Conservation (phyloP, 2,329 filamentous ascomycete genomes). For the Aspergillus sp. region DNA sequence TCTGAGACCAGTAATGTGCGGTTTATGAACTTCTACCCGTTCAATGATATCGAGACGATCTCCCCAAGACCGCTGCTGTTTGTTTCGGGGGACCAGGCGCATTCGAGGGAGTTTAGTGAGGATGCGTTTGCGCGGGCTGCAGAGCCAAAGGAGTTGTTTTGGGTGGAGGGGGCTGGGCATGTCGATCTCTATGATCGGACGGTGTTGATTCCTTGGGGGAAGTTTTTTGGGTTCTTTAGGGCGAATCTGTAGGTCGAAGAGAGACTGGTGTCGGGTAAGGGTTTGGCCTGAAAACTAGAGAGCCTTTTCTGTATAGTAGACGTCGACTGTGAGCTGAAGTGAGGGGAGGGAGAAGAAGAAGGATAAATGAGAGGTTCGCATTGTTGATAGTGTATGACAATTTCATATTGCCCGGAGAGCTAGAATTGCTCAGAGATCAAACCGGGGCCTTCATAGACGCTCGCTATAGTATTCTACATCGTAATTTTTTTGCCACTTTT, state of each 20-base stretch:
- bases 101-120: conserved; percentile 31
- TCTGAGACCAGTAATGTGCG: conserved; percentile 34
- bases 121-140: conserved; percentile 30
- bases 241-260: conserved; percentile 10
- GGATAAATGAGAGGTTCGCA: neutral
- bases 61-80: conserved; percentile 31
- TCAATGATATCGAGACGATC: conserved; percentile 28
- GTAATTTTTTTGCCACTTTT: neutral
- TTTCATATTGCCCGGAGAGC: too few relatives aligned
- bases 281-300: neutral
- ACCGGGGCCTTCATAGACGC: neutral
- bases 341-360: neutral
- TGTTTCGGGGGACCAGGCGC: conserved; percentile 28
- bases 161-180: conserved; percentile 39
- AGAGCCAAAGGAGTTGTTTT: conserved; percentile 44
- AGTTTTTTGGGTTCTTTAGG: conserved; percentile 32
- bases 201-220: conserved; percentile 41
- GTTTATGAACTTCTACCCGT: conserved; percentile 36
- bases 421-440: neutral
- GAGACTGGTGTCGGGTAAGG: neutral
- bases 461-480: neutral
- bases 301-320: neutral
- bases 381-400: neutral
- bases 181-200: conserved; percentile 45
- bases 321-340: neutral